Evolutionary conservation across 1,284 basidiomycete genomes (phyloP), one percentile per base, ranked within the genome.

Genomic region (Ceratobasidium sp.): DNA sequence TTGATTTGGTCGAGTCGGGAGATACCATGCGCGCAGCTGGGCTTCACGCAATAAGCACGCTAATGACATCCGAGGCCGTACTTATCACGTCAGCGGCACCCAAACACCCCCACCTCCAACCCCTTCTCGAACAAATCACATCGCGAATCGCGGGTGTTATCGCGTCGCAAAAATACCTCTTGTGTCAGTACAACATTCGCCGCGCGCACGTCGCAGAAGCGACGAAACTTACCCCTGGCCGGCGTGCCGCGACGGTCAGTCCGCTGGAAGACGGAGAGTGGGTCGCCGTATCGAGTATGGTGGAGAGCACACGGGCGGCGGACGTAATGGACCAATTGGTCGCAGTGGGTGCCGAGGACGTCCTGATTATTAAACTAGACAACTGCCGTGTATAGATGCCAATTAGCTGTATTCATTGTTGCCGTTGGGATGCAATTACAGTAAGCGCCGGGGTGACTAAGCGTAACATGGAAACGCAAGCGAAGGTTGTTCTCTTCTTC

Each of bases 1-100:
- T 72, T 55, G 49, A 70, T 45, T 50, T 64, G 35, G 54, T 78
- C 94, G 96, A 99, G 80, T 97, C 94, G n/a, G 96, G 96, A 32
- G 97, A 99, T 76, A 99, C 96, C 1, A 99, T 99, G 97, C 93
- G 96, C 47, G 97, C 96, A 27, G 96, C 96, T 1, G 96, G 96
- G 54, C 84, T 99, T 65, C 92, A 93, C 79, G 88, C 95, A 34
- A 97, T 99, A 76, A 91, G 90, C 50, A 96, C 94, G 1, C 80
- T 99, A 15, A 86, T 98, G 68, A 79, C 87, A 52, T 93, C 94
- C 0, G 92, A 99, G 81, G 96, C 96, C 2, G 93, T 98, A 64
- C 87, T 99, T 52, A 98, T 99, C 83, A 90, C 89, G 71, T 93
- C 95, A 0, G 74, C 76, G 29, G 73, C 70, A 53, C 50, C 55